Conservation (phyloP, 805 yeast species). For the Candida golubevii region DNA sequence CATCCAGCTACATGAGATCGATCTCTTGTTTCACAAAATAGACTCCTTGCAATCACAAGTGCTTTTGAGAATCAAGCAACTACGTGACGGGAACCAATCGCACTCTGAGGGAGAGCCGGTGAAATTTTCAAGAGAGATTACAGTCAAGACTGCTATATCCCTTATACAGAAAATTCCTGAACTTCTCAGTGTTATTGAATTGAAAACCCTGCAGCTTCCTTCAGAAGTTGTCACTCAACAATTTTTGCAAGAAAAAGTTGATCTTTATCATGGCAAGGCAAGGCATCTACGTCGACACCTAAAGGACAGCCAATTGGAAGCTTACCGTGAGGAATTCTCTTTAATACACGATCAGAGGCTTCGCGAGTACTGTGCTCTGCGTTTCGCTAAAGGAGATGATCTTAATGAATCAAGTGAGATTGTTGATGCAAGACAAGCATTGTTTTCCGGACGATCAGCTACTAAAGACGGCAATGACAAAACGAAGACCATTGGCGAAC, state of each 20-base stretch:
- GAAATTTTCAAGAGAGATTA: slow-evolving; percentile 18
- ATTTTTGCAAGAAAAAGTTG: slow-evolving; percentile 9
- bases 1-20: not conserved
- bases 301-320: slow-evolving; percentile 26
- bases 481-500: slow-evolving; percentile 31
- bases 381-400: not conserved
- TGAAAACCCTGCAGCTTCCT: slow-evolving; percentile 7
- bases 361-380: slow-evolving; percentile 16
- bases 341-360: slow-evolving; percentile 30
- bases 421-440: slow-evolving; percentile 3
- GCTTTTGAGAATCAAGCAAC: slow-evolving; percentile 15
- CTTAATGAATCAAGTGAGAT: not conserved
- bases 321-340: slow-evolving; percentile 25
- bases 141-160: slow-evolving; percentile 16
- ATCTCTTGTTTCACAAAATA: slow-evolving; percentile 11
- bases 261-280: slow-evolving; percentile 20
- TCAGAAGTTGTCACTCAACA: not conserved
- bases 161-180: slow-evolving; percentile 19
- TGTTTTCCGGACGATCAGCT: slow-evolving; percentile 11
- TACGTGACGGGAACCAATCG: not conserved
- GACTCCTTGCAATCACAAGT: slow-evolving; percentile 22
- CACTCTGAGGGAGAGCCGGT: slow-evolving; percentile 1
- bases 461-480: slow-evolving; percentile 1
- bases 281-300: slow-evolving; percentile 21
- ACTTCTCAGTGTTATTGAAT: slow-evolving; percentile 15